Conservation (phyloP, 1,139 yeast genomes). For the Pichia sp. region DNA sequence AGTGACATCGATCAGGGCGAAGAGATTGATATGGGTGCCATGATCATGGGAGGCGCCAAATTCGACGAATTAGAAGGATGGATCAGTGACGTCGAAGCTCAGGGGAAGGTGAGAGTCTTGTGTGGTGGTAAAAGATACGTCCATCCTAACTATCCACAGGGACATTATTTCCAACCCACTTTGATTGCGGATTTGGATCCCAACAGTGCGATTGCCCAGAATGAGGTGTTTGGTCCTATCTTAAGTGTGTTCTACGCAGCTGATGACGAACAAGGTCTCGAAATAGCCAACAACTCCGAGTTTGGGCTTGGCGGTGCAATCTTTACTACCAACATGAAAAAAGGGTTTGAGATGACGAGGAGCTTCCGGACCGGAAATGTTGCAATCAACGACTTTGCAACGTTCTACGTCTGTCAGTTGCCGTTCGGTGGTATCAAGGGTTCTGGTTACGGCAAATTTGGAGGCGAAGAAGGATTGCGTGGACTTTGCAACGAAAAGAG, state of each 20-base stretch:
- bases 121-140: conserved; percentile 73
- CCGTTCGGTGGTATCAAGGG: conserved; percentile 95
- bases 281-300: conserved; percentile 79
- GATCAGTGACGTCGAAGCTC: conserved; percentile 65
- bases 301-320: conserved; percentile 91
- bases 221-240: conserved; percentile 93
- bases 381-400: conserved; percentile 95
- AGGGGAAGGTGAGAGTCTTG: conserved; percentile 70
- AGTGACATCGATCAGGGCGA: conserved; percentile 87
- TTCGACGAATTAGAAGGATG: conserved; percentile 62
- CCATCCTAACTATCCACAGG: conserved; percentile 93
- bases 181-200: conserved; percentile 74
- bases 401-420: conserved; percentile 88
- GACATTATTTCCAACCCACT: conserved; percentile 90
- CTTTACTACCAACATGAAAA: conserved; percentile 49
- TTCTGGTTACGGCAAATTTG: conserved; percentile 94
- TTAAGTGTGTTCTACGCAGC: conserved; percentile 72
- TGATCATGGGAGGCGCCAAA: conserved; percentile 71
- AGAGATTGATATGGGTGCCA: conserved; percentile 94
- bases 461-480: conserved; percentile 91
- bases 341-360: conserved; percentile 60
- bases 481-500: conserved; percentile 86
- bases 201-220: conserved; percentile 73
- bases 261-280: conserved; percentile 63
- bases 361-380: conserved; percentile 81